These are phyloP conservation scores for Blastocystis hominis DNA, from an alignment of 352 stramenopile species.

Conservation along the genomic window DNA sequence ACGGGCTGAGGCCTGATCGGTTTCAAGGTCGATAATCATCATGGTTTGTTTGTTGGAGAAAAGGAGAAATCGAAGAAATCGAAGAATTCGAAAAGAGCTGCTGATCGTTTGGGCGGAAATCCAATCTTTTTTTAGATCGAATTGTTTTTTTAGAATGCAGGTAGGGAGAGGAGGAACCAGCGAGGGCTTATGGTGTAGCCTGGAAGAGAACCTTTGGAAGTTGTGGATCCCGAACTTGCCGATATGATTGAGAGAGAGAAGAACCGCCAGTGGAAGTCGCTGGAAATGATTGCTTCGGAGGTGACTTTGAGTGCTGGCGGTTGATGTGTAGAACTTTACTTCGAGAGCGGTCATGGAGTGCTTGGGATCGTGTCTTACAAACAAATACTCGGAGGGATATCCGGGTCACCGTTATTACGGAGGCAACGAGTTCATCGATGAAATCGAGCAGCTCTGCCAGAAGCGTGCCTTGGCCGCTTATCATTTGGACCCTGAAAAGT, in stretches of 20 bases:
- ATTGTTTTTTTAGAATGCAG: background rate
- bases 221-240: conserved; percentile 81
- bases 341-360: no score
- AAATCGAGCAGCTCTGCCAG: conserved; percentile 88
- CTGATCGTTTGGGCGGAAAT: background rate
- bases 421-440: conserved; percentile 84
- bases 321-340: conserved; percentile 79
- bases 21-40: background rate
- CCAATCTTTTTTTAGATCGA: background rate
- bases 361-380: no score
- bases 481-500: conserved; percentile 84
- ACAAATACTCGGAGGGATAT: no score
- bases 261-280: conserved; percentile 86
- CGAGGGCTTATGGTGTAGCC: background rate
- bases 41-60: conserved; percentile 12
- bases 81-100: background rate
- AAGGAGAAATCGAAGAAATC: background rate
- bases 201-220: conserved; percentile 66
- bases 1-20: background rate
- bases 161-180: background rate
- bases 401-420: no score
- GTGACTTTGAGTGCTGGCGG: background rate
- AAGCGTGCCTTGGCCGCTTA: conserved; percentile 88
- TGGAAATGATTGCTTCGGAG: conserved; percentile 67
- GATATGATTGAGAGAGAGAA: conserved; percentile 94